phyloP scores from a whole-genome alignment of 1,284 basidiomycete genomes.

The Ustilago crameri region DNA sequence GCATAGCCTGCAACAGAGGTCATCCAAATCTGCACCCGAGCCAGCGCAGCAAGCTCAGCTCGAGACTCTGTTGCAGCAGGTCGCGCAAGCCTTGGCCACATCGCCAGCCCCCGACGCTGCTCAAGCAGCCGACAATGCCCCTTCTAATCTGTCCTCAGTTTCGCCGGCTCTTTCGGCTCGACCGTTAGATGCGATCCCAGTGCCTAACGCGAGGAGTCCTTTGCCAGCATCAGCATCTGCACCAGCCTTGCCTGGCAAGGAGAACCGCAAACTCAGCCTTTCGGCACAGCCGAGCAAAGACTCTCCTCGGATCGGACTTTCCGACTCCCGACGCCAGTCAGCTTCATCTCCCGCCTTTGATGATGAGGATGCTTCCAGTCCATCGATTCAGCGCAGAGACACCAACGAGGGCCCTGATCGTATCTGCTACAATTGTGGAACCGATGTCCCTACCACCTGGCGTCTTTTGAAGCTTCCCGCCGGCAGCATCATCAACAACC shows the following conservation, averaged over 20 bases:
- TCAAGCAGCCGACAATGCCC: neutral
- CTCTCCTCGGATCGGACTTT: slow-evolving; percentile 12
- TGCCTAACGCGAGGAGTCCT: slow-evolving; percentile 17
- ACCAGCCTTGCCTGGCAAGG: slow-evolving; percentile 20
- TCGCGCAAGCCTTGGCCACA: slow-evolving; percentile 33
- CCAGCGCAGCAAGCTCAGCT: slow-evolving; percentile 48
- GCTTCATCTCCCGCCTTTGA: slow-evolving; percentile 21
- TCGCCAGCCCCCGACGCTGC: slow-evolving; percentile 18
- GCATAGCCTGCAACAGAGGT: slow-evolving; percentile 45
- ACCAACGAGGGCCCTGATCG: slow-evolving; percentile 11
- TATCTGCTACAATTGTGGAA: slow-evolving; percentile 65
- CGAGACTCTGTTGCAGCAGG: slow-evolving; percentile 39
- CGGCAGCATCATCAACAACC: slow-evolving; percentile 47
- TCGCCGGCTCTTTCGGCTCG: slow-evolving; percentile 26
- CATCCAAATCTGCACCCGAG: slow-evolving; percentile 43
- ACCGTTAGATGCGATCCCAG: slow-evolving; percentile 24
- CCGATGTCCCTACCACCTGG: slow-evolving; percentile 50
- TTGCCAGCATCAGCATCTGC: slow-evolving; percentile 5
- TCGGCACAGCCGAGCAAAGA: slow-evolving; percentile 9
- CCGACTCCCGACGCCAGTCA: slow-evolving; percentile 21
- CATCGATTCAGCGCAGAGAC: slow-evolving; percentile 25
- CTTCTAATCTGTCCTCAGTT: slow-evolving; percentile 8
- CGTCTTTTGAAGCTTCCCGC: slow-evolving; percentile 50
- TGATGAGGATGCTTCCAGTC: slow-evolving; percentile 17
- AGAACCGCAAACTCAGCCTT: slow-evolving; percentile 20